Evolutionary conservation across 495 filamentous ascomycete genomes (phyloP), one percentile per base, ranked within the genome.

Genomic region (Aspergillus nidulans): DNA sequence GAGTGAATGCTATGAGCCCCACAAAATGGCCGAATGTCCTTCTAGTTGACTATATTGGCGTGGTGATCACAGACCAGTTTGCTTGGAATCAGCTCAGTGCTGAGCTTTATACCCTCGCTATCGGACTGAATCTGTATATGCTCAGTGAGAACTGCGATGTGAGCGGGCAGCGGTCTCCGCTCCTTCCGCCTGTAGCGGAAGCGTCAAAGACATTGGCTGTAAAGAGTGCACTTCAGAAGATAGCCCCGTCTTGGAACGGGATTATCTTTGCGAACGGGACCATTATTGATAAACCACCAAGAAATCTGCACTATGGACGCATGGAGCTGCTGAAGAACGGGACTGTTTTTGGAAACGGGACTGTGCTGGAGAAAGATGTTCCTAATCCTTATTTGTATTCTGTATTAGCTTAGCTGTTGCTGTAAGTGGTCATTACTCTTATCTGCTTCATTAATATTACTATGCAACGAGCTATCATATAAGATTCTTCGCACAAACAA

Each of bases 261-360:
- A 49, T 56, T 24, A 56, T 56, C 20, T 56, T 56, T 43, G 53
- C 53, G 19, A 56, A 56, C 25, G 53, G 53, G 18, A 56, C 45
- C 9, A 26, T 56, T n/a, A 3, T 49, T 16, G 53, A 56, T 30
- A 16, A 39, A 7, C 36, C 45, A 5, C 53, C 53, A 1, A 0
- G 0, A 0, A 16, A 25, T 24, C 5, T 56, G 12, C 53, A 56
- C 20, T 20, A 34, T 28, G 53, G 53, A 1, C 53, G 53, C 38
- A 38, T 47, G 12, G 53, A 26, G n/a, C 38, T 43, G 18, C 16
- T 56, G 16, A 56, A 44, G 36, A 56, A 44, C 16, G 53, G 53
- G 10, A 56, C 53, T 3, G 45, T 43, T 4, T 56, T 56, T 26
- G 18, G 23, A 2, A 43, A 56, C 18, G 53, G 53, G 9, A 49